Evolutionary conservation across 768 basidiomycete genomes (phyloP), one percentile per base, ranked within the genome.

Genomic region (Leccinellum rugosiceps): DNA sequence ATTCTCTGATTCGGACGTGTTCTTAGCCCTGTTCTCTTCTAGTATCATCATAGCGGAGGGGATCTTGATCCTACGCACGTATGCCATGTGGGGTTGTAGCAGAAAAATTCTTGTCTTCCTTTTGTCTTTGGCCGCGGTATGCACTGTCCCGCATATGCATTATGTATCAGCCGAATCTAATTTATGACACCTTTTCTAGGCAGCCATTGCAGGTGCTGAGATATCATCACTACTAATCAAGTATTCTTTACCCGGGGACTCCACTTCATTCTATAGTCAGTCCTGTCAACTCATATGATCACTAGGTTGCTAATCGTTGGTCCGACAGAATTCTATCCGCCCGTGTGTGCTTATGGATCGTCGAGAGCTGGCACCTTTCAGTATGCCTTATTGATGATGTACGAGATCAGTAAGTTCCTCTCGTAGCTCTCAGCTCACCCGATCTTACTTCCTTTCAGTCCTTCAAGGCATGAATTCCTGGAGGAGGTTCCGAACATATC

Each of bases 391-490:
- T 44, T 68, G 53, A 45, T 59, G 21, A 34, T 21, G 21, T 69
- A 66, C 46, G 67, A 68, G 49, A 69, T 68, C n/a, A 3, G 66
- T 68, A 8, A 8, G 67, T 59, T 38, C 46, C 30, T 28, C 15
- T 28, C 21, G 1, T 10, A 5, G 4, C 14, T 46, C 25, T 58
- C 21, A 9, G 21, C 35, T 2, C 7, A 21, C 28, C 17, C 19
- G 2, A 28, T 23, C 21, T 55, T 21, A 61, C 30, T 38, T 47
- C 13, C 11, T 3, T 43, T 23, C 15, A 69, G 66, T 69, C 19
- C 67, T 68, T 56, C 66, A 69, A 50, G 17, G 62, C 31, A 61
- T 69, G 61, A 64, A 47, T 58, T 45, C 62, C 6, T 70, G 66
- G 68, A 61, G 57, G 34, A 65, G 56, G 47, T 65, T 69, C 25